Evolutionary conservation across 495 filamentous ascomycete genomes (phyloP).

Genomic region (Penicillium tannophilum): DNA sequence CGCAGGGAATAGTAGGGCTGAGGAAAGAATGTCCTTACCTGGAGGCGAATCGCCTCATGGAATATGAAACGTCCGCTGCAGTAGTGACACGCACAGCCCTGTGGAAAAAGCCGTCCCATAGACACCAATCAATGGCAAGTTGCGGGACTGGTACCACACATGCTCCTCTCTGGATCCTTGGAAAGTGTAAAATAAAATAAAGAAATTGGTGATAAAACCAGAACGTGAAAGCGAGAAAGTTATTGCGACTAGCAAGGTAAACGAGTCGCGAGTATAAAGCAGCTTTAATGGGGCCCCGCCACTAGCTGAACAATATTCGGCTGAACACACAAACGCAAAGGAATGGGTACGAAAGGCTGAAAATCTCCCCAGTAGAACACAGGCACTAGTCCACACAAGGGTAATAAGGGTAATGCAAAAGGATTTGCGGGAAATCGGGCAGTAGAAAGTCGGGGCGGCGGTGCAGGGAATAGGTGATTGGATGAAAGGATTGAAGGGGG

Average conservation of each 20-base stretch:
- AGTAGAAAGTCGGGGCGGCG: conserved; percentile 19
- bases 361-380: neutral
- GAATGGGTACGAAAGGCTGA: conserved; percentile 10
- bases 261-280: conserved; percentile 16
- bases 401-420: conserved; percentile 2
- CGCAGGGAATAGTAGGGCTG: conserved; percentile 33
- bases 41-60: conserved; percentile 34
- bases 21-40: conserved; percentile 14
- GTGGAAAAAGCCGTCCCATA: conserved; percentile 34
- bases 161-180: conserved; percentile 20
- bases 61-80: conserved; percentile 33
- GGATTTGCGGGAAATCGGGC: conserved; percentile 15
- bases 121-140: conserved; percentile 37
- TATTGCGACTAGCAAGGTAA: conserved; percentile 10
- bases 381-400: neutral
- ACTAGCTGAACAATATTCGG: conserved; percentile 20
- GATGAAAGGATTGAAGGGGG: conserved; percentile 14
- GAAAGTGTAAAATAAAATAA: neutral
- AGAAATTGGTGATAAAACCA: conserved; percentile 6
- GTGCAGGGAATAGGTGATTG: conserved; percentile 21
- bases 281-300: conserved; percentile 7
- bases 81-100: conserved; percentile 35
- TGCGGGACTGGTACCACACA: conserved; percentile 31
- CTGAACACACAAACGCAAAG: conserved; percentile 3
- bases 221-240: conserved; percentile 4